phyloP scores from a whole-genome alignment of 2,329 filamentous ascomycete species.

The Fusarium annulatum region DNA sequence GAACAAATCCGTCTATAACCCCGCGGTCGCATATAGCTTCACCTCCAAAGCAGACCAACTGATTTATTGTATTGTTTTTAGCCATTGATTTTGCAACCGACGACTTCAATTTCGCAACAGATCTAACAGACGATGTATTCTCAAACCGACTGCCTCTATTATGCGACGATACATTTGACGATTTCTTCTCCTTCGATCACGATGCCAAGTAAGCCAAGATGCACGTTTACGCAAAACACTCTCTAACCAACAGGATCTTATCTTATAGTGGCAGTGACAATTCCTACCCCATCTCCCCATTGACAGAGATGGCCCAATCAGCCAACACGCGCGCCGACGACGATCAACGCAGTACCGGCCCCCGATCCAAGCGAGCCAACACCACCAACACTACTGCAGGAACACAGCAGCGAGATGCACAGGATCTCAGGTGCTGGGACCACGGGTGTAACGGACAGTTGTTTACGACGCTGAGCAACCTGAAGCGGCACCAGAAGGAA shows the following conservation, averaged over 20 bases:
- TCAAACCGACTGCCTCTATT: neutral
- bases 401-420: neutral
- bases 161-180: neutral
- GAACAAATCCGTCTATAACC: neutral
- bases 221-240: neutral
- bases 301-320: neutral
- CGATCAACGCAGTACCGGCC: neutral
- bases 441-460: slow-evolving; percentile 3
- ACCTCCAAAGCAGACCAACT: neutral
- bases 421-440: slow-evolving; percentile 5
- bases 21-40: neutral
- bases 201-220: neutral
- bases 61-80: neutral
- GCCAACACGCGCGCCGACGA: neutral
- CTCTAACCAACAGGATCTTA: neutral
- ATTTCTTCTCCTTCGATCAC: neutral
- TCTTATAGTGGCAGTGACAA: neutral
- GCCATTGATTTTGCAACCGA: neutral
- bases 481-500: neutral
- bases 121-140: neutral
- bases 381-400: neutral
- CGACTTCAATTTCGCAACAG: neutral
- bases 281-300: neutral
- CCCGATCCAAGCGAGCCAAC: neutral
- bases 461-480: slow-evolving; percentile 7